Evolutionary conservation across 1,284 basidiomycete species (phyloP), one percentile per base, ranked within the genome.

Genomic region (Cerioporus squamosus): DNA sequence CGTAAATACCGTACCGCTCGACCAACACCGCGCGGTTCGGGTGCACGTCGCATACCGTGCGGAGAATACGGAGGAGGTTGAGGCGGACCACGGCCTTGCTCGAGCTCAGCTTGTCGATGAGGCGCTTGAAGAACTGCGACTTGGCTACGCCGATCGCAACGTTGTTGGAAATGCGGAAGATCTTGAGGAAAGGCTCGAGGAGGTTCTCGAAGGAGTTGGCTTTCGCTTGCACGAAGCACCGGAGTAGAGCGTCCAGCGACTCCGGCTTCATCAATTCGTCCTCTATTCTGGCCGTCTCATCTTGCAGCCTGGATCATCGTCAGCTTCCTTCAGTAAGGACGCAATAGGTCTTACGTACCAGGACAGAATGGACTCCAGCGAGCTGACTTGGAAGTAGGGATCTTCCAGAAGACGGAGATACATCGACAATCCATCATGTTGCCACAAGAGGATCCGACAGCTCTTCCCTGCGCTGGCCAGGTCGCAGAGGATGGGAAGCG

Each of bases 361-460:
- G 4, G 93, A 90, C 8, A 95, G 76, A 33, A 98, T 87, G 5
- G 95, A 88, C 71, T 99, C 97, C 54, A 98, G 75, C 12, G 96
- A 93, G 67, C 90, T 93, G 61, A 96, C 92, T 72, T 96, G 93
- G 87, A 98, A 99, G 77, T 97, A 98, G 0, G 94, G 92, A 70
- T 99, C 96, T 40, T 89, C 86, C 44, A 98, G 79, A 31, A 99
- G 80, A 62, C 86, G 84, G 60, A 97, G 77, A 70, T 98, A 99
- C 78, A 98, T 78, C 48, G 74, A 71, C 44, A 97, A 76, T 31
- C 94, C 93, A 66, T 94, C 87, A 66, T 95, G 88, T 70, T 95
- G 92, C 94, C 94, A 95, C 50, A 97, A 75, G 51, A 95, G 70
- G 42, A 88, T 90, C 33, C 95, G 82, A 68, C 94, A 95, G 52